Percentiles rank a stretch among this genome's conserved stretches.
Evolutionary conservation across 176 grass and related monocot species (phyloP).

Genomic region (Tuctoria greenei): DNA sequence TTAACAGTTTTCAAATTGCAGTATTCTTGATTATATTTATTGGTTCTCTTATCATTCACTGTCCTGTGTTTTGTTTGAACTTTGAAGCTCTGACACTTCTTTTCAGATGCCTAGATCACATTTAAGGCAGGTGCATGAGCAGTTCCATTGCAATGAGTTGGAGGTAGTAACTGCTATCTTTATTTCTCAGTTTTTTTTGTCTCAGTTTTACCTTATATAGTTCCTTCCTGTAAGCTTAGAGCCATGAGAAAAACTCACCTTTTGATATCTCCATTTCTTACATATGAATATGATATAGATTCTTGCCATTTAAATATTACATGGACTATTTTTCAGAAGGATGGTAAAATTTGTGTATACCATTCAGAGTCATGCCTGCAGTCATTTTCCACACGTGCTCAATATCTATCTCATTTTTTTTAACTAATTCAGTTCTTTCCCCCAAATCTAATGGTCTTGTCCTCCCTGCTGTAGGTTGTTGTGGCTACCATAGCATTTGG

Average conservation of each 20-base stretch:
- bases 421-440: conserved; percentile 3
- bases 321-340: neutral
- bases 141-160: conserved; percentile 73
- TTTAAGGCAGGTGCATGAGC: conserved; percentile 79
- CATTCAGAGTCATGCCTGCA: neutral
- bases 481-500: conserved; percentile 98
- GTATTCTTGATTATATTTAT: neutral
- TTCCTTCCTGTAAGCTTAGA: conserved; percentile 1
- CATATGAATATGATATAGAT: conserved; percentile 10
- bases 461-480: conserved; percentile 66
- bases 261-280: conserved; percentile 15
- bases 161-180: conserved; percentile 54
- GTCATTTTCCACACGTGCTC: neutral
- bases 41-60: neutral
- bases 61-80: neutral
- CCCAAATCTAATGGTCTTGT: conserved; percentile 9
- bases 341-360: neutral
- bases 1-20: conserved; percentile 6
- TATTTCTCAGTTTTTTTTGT: conserved; percentile 24
- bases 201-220: neutral
- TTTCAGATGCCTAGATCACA: conserved; percentile 82
- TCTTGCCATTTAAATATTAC: neutral
- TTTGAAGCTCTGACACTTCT: conserved; percentile 20
- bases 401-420: conserved; percentile 11
- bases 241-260: neutral